Conservation (phyloP, 1,284 basidiomycete genomes). For the Cryptococcus neoformans region DNA sequence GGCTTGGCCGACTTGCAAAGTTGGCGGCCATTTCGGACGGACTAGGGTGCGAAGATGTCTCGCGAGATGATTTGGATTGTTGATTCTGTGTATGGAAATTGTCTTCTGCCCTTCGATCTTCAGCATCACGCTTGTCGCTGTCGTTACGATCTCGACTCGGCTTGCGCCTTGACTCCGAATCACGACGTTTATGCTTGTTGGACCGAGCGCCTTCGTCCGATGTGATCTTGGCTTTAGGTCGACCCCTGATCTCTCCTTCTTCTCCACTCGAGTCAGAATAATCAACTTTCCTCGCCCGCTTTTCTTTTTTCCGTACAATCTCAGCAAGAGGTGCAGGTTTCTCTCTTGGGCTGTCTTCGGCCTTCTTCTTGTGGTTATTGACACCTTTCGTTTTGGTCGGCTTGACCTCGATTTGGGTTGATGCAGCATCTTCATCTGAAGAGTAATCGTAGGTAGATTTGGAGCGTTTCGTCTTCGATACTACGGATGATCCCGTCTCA, state of each 20-base stretch:
- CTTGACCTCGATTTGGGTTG: not conserved
- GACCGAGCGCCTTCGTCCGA: too few species aligned
- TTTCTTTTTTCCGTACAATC: not conserved
- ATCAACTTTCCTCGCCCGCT: not conserved
- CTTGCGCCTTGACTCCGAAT: too few species aligned
- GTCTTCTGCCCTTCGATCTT: too few species aligned
- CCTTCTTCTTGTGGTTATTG: not conserved
- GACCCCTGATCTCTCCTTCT: conserved; percentile 16
- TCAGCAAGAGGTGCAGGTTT: not conserved
- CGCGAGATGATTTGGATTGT: not conserved
- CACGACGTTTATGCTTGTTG: too few species aligned
- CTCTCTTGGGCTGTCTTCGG: not conserved
- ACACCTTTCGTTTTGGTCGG: not conserved
- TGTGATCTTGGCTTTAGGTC: conserved; percentile 1
- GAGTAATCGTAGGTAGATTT: not conserved
- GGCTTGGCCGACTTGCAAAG: not conserved
- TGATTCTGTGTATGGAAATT: conserved; percentile 5
- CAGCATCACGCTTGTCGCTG: too few species aligned
- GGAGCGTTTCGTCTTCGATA: not conserved
- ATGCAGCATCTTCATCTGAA: not conserved
- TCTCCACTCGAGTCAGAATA: conserved; percentile 5
- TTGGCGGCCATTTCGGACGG: not conserved
- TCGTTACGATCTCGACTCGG: too few species aligned
- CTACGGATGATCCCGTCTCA: too few species aligned
- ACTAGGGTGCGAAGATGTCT: not conserved